phyloP scores from a whole-genome alignment of 306 rosid genomes.

The Casuarina equisetifolia region DNA sequence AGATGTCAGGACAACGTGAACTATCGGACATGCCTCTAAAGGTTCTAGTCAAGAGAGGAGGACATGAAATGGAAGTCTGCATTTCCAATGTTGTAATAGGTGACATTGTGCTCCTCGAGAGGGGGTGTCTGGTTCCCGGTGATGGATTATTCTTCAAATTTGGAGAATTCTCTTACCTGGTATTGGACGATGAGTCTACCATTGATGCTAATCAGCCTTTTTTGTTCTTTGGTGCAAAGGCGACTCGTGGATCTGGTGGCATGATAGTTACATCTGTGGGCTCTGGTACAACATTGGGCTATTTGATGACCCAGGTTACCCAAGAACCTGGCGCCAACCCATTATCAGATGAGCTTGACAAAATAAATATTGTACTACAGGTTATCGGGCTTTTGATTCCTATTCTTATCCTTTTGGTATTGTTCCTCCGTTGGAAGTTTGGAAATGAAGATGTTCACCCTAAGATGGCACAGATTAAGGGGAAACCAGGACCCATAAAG shows the following conservation, averaged over 20 bases:
- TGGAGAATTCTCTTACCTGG: background rate
- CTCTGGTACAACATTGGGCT: conserved; percentile 3
- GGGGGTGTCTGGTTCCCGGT: conserved; percentile 16
- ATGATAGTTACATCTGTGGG: conserved; percentile 32
- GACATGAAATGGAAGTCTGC: background rate
- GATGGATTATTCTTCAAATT: conserved; percentile 23
- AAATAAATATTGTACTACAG: background rate
- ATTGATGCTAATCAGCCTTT: conserved; percentile 15
- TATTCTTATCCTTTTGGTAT: background rate
- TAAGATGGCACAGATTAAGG: conserved; percentile 11
- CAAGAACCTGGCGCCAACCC: background rate
- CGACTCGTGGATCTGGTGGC: conserved; percentile 20
- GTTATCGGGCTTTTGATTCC: conserved; percentile 5
- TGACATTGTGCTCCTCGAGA: conserved; percentile 7
- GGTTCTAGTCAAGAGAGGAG: background rate
- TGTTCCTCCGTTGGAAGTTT: conserved; percentile 7
- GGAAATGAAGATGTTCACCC: background rate
- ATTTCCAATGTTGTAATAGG: background rate
- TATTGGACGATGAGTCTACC: conserved; percentile 1
- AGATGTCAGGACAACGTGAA: background rate
- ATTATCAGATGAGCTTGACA: conserved; percentile 14
- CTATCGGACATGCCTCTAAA: background rate
- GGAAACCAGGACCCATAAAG: background rate
- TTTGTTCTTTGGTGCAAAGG: conserved; percentile 25
- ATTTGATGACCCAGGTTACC: conserved; percentile 3